These are phyloP conservation scores for Avena eriantha DNA, from an alignment of 176 grass and related monocot genomes.

Conservation along the genomic window DNA sequence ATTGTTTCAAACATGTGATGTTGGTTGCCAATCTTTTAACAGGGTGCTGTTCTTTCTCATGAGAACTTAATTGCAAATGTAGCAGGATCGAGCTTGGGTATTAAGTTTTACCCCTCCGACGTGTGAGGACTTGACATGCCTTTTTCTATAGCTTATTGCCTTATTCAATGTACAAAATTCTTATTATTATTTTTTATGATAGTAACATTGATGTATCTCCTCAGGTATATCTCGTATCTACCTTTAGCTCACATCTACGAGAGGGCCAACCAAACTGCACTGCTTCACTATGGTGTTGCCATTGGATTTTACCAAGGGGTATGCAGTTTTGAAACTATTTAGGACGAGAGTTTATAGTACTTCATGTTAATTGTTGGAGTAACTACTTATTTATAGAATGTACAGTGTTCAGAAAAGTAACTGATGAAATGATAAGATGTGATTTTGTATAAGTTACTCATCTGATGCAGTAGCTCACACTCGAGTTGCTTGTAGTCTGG, in stretches of 20 bases:
- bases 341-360: conserved; percentile 1
- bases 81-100: conserved; percentile 58
- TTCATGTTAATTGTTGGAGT: neutral
- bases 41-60: conserved; percentile 95
- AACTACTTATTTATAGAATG: neutral
- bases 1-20: conserved; percentile 31
- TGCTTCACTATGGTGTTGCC: conserved; percentile 74
- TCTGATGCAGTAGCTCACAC: conserved; percentile 12
- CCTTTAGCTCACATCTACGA: conserved; percentile 97
- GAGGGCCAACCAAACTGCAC: conserved; percentile 73
- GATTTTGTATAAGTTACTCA: conserved; percentile 7
- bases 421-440: neutral
- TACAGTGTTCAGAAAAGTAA: neutral
- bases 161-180: neutral
- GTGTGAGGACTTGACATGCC: conserved; percentile 64
- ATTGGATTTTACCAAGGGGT: conserved; percentile 99
- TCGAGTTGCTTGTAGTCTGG: conserved; percentile 28
- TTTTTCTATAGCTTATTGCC: neutral
- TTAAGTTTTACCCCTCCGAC: conserved; percentile 80
- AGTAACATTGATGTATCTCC: conserved; percentile 9
- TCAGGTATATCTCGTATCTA: conserved; percentile 89
- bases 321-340: conserved; percentile 42
- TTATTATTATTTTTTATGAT: conserved; percentile 11
- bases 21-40: conserved; percentile 44
- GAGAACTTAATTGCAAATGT: conserved; percentile 90